These are phyloP conservation scores for Iris macrosiphon DNA, from an alignment of 106 monocot genomes.

Conservation along the genomic window DNA sequence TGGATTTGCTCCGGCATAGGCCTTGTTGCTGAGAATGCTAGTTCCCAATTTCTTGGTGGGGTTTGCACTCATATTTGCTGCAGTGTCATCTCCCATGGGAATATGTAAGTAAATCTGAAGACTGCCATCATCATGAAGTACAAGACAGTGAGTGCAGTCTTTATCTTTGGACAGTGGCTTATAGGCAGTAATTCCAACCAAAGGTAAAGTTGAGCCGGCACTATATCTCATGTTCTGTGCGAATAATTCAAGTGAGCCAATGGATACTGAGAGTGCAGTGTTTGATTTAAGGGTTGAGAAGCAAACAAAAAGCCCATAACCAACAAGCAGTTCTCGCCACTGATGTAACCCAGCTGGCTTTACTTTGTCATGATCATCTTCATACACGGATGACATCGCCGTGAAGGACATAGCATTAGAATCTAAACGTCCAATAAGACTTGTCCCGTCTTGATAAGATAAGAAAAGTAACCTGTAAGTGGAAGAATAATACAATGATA, in stretches of 20 bases:
- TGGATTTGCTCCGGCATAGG: conserved; percentile 51
- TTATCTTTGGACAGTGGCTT: conserved; percentile 91
- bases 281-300: conserved; percentile 71
- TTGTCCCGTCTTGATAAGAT: conserved; percentile 83
- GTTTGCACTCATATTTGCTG: conserved; percentile 31
- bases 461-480: conserved; percentile 78
- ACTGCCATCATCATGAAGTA: conserved; percentile 95
- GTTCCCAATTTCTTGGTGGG: conserved; percentile 76
- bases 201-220: conserved; percentile 56
- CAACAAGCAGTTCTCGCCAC: conserved; percentile 79
- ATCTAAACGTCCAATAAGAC: conserved; percentile 74
- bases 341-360: conserved; percentile 74
- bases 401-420: conserved; percentile 34
- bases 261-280: conserved; percentile 45
- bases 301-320: conserved; percentile 67
- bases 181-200: conserved; percentile 89
- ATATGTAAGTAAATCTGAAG: conserved; percentile 80
- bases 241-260: conserved; percentile 41
- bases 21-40: conserved; percentile 70
- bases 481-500: conserved; percentile 68
- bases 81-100: conserved; percentile 29
- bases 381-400: conserved; percentile 62
- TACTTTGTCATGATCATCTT: conserved; percentile 66
- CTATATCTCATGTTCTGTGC: conserved; percentile 81
- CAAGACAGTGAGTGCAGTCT: conserved; percentile 67